Evolutionary conservation across 1,139 yeast genomes (phyloP), one percentile per base, ranked within the genome.

Genomic region (Zygosaccharomyces sapae): DNA sequence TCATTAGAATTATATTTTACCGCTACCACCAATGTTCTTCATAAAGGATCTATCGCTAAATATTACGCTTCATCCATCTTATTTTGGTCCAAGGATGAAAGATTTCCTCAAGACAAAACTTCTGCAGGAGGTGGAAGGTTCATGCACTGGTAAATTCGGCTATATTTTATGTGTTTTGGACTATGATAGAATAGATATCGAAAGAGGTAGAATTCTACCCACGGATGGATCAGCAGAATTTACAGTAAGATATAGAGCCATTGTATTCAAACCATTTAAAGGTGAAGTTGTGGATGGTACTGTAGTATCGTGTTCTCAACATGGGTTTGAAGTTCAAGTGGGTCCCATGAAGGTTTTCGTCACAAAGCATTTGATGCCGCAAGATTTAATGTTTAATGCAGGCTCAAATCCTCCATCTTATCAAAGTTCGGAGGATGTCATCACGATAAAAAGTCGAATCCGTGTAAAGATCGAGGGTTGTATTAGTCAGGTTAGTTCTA

Each of bases 361-460:
- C 22, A 86, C 96, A 42, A 89, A 95, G 33, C 97, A 90, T 71
- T 76, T 90, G 67, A 89, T 92, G 61, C 97, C 98, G 8, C 81
- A 89, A 33, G 97, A 90, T 66, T 85, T 94, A 90, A 79, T 83
- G 51, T 92, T 85, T 67, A 92, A 90, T 61, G 96, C 98, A 3
- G 85, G 95, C 13, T 94, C 97, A 20, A 90, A 92, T 60, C 98
- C 98, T 10, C 98, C 98, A 6, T 96, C 97, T n/a, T 94, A 89
- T 66, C 94, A 86, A 49, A 84, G 95, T 54, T 95, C 95, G 33
- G 98, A 92, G 61, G 97, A 90, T 70, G 83, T 88, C 54, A 87
- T 92, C 49, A 95, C 88, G 63, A 90, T 89, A 68, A 97, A 97
- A 29, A 83, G 96, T 47, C 80, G 92, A 60, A 95, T 92, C 30